Evolutionary conservation across 2,329 filamentous ascomycete genomes (phyloP), one percentile per base, ranked within the genome.

Genomic region (Fusarium palustre): DNA sequence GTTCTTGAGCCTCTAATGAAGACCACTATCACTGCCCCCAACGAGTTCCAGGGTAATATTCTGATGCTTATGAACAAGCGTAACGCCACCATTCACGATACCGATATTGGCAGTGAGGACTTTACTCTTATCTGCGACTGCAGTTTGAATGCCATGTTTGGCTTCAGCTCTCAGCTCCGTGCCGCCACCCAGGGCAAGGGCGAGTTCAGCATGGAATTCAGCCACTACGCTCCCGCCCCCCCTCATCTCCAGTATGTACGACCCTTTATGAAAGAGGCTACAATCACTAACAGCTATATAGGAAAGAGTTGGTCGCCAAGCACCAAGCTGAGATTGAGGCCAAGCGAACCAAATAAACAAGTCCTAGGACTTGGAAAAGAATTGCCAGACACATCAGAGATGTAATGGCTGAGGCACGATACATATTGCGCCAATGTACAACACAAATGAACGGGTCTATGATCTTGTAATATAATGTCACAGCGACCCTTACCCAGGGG

Each of bases 161-260:
- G 96, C 68, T 98, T 99, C 83, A 94, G 91, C 76, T 92, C 91
- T 42, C 92, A 97, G 81, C 82, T 99, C 72, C 88, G 96, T 74
- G 96, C 96, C 16, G 92, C 94, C 24, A 98, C 94, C 3, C 96
- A 99, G 83, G 96, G 96, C 67, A 99, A 99, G 87, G 96, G 96
- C 76, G 96, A 99, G 84, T 99, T 97, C 78, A 92, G 88, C 76
- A 98, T 99, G 96, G 96, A 99, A 82, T 99, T 99, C 77, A 96
- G 92, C 80, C 96, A 98, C 83, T 99, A 99, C 76, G 90, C 92
- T 54, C 86, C 93, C 53, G 93, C 96, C 62, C 92, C 94, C 49
- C 88, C 89, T 75, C 94, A 98, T 78, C 79, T 98, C 79, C 96
- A 99, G 91, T 92, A 90, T 78, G 90, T 88, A 68, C 45, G 56